phyloP scores from a whole-genome alignment of 371 early-diverging fungal species.

The Syncephalastrum monosporum region DNA sequence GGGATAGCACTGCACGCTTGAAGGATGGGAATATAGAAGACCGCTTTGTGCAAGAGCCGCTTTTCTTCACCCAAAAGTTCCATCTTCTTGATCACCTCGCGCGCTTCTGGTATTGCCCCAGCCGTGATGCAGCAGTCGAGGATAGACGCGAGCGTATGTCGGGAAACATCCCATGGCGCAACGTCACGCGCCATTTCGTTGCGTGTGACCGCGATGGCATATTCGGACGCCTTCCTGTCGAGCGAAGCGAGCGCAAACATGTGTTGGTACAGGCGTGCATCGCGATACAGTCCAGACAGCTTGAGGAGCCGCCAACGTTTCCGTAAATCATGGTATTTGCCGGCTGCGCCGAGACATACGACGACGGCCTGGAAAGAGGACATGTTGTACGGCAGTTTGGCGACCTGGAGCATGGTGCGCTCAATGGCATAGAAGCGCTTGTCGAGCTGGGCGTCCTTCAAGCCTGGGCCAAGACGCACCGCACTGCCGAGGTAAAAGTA shows the following conservation, averaged over 20 bases:
- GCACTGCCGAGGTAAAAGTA: constrained; percentile 15
- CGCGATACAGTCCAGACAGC: constrained; percentile 35
- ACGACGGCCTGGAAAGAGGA: constrained; percentile 30
- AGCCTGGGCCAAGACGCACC: constrained; percentile 16
- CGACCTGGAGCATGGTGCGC: constrained; percentile 39
- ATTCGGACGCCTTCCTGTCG: constrained; percentile 30
- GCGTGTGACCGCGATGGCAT: constrained; percentile 35
- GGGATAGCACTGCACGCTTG: neutral
- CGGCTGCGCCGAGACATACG: constrained; percentile 42
- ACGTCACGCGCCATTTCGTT: constrained; percentile 42
- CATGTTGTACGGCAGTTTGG: constrained; percentile 34
- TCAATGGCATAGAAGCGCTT: constrained; percentile 46
- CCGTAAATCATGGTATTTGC: constrained; percentile 39
- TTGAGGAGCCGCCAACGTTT: constrained; percentile 39
- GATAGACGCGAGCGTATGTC: constrained; percentile 32
- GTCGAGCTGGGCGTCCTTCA: constrained; percentile 20
- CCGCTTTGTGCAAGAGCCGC: too few relatives aligned
- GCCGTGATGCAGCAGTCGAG: constrained; percentile 43
- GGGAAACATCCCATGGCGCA: constrained; percentile 13
- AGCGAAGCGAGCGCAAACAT: constrained; percentile 37
- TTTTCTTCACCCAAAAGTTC: neutral
- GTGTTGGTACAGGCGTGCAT: constrained; percentile 32
- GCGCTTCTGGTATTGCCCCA: constrained; percentile 18
- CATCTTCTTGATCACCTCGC: constrained; percentile 19
- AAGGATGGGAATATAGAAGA: constrained; percentile 6